A percentile compares a stretch with the other conserved stretches of the same genome.
These are phyloP conservation scores for Fusarium mangiferae DNA, from an alignment of 2,329 filamentous ascomycete species.

Conservation along the genomic window DNA sequence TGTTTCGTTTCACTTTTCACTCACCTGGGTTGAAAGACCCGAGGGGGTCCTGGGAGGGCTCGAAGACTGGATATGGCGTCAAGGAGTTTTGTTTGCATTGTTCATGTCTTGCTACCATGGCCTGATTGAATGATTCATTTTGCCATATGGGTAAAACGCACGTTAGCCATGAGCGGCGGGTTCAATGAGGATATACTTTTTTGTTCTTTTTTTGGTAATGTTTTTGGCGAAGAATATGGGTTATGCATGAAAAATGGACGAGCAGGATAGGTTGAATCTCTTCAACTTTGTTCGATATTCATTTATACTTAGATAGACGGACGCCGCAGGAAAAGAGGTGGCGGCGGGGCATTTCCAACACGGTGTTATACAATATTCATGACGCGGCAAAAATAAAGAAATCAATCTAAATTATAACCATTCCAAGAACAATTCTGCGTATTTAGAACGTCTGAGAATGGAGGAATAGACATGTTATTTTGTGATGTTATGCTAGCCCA, in stretches of 20 bases:
- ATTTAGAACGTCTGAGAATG: not conserved
- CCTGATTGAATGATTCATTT: conserved; percentile 1
- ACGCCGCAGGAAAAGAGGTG: conserved; percentile 8
- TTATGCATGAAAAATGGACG: conserved; percentile 13
- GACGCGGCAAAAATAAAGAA: conserved; percentile 6
- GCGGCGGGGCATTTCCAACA: conserved; percentile 10
- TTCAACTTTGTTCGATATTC: not conserved
- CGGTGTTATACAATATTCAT: conserved; percentile 6
- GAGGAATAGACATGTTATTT: not conserved
- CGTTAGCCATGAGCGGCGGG: not conserved
- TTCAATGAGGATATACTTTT: conserved; percentile 4
- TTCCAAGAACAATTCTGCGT: not conserved
- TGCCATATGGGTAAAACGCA: not conserved
- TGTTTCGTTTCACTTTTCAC: not conserved
- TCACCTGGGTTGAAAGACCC: not conserved
- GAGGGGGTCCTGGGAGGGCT: not conserved
- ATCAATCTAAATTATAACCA: not conserved
- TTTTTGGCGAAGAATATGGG: not conserved
- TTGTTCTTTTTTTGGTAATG: conserved; percentile 10
- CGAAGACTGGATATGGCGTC: conserved; percentile 28
- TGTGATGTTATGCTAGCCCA: not conserved
- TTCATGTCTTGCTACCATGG: conserved; percentile 4
- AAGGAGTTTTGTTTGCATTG: conserved; percentile 18
- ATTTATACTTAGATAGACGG: conserved; percentile 22
- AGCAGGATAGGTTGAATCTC: not conserved